Evolutionary conservation across 2,329 filamentous ascomycete genomes (phyloP).

Genomic region (Tothia fuscella): DNA sequence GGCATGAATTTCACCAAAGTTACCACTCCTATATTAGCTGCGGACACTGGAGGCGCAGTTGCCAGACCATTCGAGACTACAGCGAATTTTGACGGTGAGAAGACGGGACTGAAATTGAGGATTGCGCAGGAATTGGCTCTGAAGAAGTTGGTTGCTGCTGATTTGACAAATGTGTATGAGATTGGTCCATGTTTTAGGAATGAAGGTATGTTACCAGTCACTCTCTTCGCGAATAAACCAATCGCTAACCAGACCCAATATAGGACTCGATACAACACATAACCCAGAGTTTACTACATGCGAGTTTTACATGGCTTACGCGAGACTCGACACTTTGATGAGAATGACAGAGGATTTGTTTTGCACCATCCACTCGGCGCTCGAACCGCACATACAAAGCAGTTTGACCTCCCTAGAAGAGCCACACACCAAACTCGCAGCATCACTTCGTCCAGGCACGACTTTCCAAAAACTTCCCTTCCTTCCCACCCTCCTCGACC

Average conservation of each 20-base stretch:
- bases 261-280: constrained; percentile 70
- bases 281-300: constrained; percentile 97
- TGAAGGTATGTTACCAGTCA: constrained; percentile 48
- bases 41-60: constrained; percentile 72
- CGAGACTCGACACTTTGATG: constrained; percentile 64
- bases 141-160: constrained; percentile 81
- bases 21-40: constrained; percentile 76
- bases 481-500: constrained; percentile 43
- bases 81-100: constrained; percentile 63
- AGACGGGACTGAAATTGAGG: constrained; percentile 61
- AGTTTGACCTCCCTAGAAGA: constrained; percentile 38
- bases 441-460: no score
- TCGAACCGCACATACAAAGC: constrained; percentile 16
- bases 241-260: not conserved
- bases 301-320: constrained; percentile 88
- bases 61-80: constrained; percentile 76
- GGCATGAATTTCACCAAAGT: constrained; percentile 70
- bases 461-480: constrained; percentile 57
- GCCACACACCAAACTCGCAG: constrained; percentile 28
- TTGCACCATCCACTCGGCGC: constrained; percentile 27
- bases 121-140: constrained; percentile 94
- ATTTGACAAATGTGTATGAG: constrained; percentile 81
- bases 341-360: constrained; percentile 57
- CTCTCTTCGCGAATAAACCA: not conserved
- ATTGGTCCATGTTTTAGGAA: constrained; percentile 89